Conservation (phyloP, 2,329 filamentous ascomycete genomes). For the Cordyceps cicadae region DNA sequence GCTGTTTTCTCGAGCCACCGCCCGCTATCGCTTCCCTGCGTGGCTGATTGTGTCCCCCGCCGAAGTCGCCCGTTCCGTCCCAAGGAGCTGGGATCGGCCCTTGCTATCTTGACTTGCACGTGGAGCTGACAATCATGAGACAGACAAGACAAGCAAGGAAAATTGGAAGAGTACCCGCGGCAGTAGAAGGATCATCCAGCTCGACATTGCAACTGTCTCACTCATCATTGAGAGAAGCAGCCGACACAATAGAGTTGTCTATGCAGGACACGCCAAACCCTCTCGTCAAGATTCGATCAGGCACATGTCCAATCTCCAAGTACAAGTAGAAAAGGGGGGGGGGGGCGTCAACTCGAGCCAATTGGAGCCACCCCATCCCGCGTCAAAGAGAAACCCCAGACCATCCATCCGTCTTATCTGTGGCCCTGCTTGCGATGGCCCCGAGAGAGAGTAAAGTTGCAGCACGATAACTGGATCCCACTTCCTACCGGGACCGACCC, state of each 20-base stretch:
- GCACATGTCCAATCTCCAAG: slow-evolving; percentile 1
- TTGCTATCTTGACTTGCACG: background rate
- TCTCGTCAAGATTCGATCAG: background rate
- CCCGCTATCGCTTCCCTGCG: background rate
- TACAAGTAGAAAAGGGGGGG: background rate
- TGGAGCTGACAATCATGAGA: background rate
- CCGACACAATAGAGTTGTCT: background rate
- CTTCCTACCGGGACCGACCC: background rate
- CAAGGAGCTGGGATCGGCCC: background rate
- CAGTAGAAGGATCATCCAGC: background rate
- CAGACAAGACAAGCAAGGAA: background rate
- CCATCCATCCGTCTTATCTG: slow-evolving; percentile 7
- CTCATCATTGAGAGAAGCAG: background rate
- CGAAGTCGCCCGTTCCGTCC: background rate
- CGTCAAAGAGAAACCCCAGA: slow-evolving; percentile 6
- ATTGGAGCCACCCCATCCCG: background rate
- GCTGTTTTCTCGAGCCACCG: slow-evolving; percentile 1
- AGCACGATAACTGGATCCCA: background rate
- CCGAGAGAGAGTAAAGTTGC: background rate
- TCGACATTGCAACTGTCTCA: slow-evolving; percentile 3
- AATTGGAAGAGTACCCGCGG: too few species aligned
- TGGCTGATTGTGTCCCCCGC: background rate
- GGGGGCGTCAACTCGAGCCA: background rate
- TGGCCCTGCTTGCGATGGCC: background rate
- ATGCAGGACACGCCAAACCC: background rate